phyloP scores from a whole-genome alignment of 768 basidiomycete species.

The Serendipita sp. region DNA sequence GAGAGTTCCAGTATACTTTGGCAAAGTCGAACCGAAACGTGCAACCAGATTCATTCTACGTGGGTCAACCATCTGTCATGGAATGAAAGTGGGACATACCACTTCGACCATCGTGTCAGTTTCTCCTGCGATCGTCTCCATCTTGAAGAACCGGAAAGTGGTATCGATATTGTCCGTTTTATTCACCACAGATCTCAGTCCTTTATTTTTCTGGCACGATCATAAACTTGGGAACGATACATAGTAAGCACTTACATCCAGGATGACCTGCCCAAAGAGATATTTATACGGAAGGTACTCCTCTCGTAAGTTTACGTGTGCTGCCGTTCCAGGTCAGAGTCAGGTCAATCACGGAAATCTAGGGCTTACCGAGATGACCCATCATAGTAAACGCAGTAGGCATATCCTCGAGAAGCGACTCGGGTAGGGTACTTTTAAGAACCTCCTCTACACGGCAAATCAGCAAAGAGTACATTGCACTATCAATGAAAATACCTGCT shows the following conservation, averaged over 20 bases:
- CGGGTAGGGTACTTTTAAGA: conserved; percentile 64
- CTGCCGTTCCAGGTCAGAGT: neutral
- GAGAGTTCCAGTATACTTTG: conserved; percentile 96
- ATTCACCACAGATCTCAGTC: conserved; percentile 81
- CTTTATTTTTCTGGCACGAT: conserved; percentile 60
- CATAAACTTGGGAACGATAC: neutral
- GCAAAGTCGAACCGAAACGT: conserved; percentile 88
- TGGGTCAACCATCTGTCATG: neutral
- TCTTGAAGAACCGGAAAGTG: conserved; percentile 83
- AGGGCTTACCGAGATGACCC: conserved; percentile 70
- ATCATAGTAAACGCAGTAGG: conserved; percentile 78
- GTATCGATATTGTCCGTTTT: conserved; percentile 77
- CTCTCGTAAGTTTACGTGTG: conserved; percentile 85
- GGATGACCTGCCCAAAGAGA: conserved; percentile 78
- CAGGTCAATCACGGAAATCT: neutral
- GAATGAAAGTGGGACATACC: conserved; percentile 36
- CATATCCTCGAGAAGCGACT: conserved; percentile 57
- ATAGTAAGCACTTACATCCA: conserved; percentile 48
- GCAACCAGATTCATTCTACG: conserved; percentile 71
- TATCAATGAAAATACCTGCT: conserved; percentile 41
- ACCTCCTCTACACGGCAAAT: conserved; percentile 49
- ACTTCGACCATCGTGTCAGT: conserved; percentile 74
- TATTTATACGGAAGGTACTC: conserved; percentile 87
- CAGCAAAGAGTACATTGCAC: conserved; percentile 2
- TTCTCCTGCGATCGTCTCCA: conserved; percentile 93